Evolutionary conservation across 2,329 filamentous ascomycete species (phyloP).

Genomic region (Colletotrichum sidae): DNA sequence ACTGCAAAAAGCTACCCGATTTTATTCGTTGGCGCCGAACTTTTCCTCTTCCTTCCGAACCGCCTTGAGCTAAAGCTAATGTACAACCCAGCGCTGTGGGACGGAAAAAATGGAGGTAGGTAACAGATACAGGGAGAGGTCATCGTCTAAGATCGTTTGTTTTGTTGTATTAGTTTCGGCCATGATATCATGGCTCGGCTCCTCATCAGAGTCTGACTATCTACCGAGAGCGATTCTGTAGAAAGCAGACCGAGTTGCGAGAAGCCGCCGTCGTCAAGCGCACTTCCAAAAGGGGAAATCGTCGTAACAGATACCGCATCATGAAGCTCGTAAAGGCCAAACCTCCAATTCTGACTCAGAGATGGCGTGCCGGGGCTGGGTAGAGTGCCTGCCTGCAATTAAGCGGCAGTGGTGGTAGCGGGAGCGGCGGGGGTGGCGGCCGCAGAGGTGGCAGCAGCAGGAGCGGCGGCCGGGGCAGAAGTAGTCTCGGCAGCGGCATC

Average conservation of each 20-base stretch:
- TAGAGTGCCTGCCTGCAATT: constrained; percentile 37
- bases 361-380: constrained; percentile 26
- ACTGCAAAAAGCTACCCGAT: constrained; percentile 45
- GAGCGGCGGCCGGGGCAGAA: constrained; percentile 39
- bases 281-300: constrained; percentile 39
- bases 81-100: constrained; percentile 51
- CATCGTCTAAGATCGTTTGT: constrained; percentile 36
- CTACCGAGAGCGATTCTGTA: constrained; percentile 36
- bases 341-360: constrained; percentile 14
- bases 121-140: constrained; percentile 49
- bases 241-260: constrained; percentile 36
- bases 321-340: constrained; percentile 35
- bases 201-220: constrained; percentile 33
- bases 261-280: constrained; percentile 30
- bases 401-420: constrained; percentile 42
- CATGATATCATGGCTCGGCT: constrained; percentile 34
- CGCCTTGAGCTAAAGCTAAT: constrained; percentile 48
- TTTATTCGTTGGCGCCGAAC: constrained; percentile 48
- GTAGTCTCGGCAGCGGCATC: constrained; percentile 44
- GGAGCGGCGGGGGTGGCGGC: constrained; percentile 47
- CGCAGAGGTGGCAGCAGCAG: constrained; percentile 40
- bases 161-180: constrained; percentile 39
- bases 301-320: constrained; percentile 39
- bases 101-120: constrained; percentile 44
- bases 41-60: constrained; percentile 46